Evolutionary conservation across 148 eudicot species (phyloP), one percentile per base, ranked within the genome.

Genomic region (Diospyros lotus): DNA sequence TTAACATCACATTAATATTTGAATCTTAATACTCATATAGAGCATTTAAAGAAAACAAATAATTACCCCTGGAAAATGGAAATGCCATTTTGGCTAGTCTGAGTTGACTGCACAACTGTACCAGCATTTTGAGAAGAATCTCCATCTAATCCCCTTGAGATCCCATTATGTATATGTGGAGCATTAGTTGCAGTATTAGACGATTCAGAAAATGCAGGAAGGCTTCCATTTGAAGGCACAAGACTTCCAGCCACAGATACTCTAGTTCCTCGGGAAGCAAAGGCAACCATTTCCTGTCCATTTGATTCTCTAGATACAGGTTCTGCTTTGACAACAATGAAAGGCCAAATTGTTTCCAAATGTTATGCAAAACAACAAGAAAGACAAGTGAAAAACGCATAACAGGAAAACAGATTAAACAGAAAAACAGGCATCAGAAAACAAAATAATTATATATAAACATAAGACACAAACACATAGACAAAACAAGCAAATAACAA

Each of bases 21-120:
- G 38, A 66, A 75, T 46, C 70, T 17, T 69, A 60, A 48, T 58
- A 61, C 38, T 72, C 56, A 75, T 60, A 46, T 28, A 80, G 40
- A 48, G 43, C 53, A 17, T 66, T 58, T 64, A 12, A 7, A 68
- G 41, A 15, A 48, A 44, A 74, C 38, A 61, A 28, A 55, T 43
- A 45, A 56, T 41, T 77, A 90, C 97, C 97, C 89, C 76, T 88
- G 91, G 76, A 93, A 91, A 71, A 91, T 84, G 64, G 93, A 83
- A 82, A 78, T 81, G 76, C 96, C 89, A 76, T 80, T 77, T 81
- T 73, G 84, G 68, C 73, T 82, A 76, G 82, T 83, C 69, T 63
- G 81, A 73, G 82, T 68, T 58, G 89, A 80, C 69, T 69, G 78
- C 75, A 81, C 88, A 60, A 77, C 64, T 46, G 69, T 56, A 69